These are phyloP conservation scores for Arthrobotrys conoides DNA, from an alignment of 2,329 filamentous ascomycete species.

Conservation along the genomic window DNA sequence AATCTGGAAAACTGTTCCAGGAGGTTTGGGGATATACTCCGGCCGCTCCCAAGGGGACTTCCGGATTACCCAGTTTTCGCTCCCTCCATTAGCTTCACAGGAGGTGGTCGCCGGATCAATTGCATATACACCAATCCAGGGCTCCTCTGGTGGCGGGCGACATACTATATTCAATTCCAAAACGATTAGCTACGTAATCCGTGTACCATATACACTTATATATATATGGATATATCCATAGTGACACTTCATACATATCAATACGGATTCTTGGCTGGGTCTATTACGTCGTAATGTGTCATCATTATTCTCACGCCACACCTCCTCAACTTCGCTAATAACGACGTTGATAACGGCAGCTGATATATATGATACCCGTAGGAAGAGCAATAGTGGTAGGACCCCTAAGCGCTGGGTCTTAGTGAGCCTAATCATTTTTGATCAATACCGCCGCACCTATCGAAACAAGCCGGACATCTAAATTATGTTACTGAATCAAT, in stretches of 20 bases:
- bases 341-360: conserved; percentile 46
- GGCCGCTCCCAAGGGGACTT: conserved; percentile 1
- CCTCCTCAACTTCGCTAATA: conserved; percentile 19
- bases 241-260: conserved; percentile 35
- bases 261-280: conserved; percentile 17
- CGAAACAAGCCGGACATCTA: background rate
- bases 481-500: no score
- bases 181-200: no score
- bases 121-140: conserved; percentile 46
- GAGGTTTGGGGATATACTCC: conserved; percentile 21
- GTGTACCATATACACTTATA: no score
- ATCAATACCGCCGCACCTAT: no score
- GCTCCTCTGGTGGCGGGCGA: conserved; percentile 39
- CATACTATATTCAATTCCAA: conserved; percentile 38
- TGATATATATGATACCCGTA: conserved; percentile 8
- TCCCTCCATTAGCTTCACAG: conserved; percentile 5
- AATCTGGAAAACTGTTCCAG: conserved; percentile 34
- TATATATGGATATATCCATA: background rate
- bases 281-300: conserved; percentile 54
- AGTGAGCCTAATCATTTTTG: conserved; percentile 21
- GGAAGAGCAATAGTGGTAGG: conserved; percentile 4
- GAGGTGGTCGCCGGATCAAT: conserved; percentile 36
- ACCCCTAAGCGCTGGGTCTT: background rate
- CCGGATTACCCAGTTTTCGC: conserved; percentile 30
- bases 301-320: conserved; percentile 41